Percentiles rank a stretch among this genome's conserved stretches.
These are phyloP conservation scores for Neoconidiobolus thromboides DNA, from an alignment of 371 early-diverging fungal genomes.

Conservation along the genomic window DNA sequence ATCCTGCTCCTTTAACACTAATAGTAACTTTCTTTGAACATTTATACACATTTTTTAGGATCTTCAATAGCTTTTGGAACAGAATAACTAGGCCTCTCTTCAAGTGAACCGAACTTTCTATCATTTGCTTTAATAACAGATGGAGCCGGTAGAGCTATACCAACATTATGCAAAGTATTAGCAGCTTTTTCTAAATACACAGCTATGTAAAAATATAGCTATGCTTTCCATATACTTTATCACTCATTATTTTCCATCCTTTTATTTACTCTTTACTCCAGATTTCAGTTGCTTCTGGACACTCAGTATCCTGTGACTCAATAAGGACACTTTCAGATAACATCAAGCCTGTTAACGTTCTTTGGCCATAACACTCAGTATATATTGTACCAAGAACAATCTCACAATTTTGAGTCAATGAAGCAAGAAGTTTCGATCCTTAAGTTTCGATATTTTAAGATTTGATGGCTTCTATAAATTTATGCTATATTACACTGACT, in stretches of 20 bases:
- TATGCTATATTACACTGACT: too few species aligned
- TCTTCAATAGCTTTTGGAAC: not conserved
- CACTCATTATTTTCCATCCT: conserved; percentile 21
- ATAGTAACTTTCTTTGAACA: not conserved
- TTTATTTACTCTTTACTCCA: conserved; percentile 24
- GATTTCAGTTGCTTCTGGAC: conserved; percentile 18
- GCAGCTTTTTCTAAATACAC: conserved; percentile 14
- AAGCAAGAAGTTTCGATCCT: conserved; percentile 20
- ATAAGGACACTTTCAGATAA: conserved; percentile 34
- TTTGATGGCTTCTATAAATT: too few species aligned
- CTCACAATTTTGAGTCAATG: conserved; percentile 24
- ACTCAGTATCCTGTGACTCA: conserved; percentile 16
- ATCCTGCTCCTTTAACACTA: conserved; percentile 17
- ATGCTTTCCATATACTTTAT: conserved; percentile 22
- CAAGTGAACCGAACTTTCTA: not conserved
- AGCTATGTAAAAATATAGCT: conserved; percentile 23
- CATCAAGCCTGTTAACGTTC: conserved; percentile 27
- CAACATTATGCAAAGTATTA: not conserved
- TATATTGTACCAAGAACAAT: conserved; percentile 19
- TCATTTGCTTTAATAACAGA: not conserved
- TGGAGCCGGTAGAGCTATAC: not conserved
- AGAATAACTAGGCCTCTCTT: not conserved
- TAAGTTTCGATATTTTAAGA: not conserved
- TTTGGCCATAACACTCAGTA: conserved; percentile 30
- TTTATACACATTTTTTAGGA: not conserved